Base-by-base conservation (phyloP, 2,329 filamentous ascomycete species). In the Eurotiales sp. region DNA sequence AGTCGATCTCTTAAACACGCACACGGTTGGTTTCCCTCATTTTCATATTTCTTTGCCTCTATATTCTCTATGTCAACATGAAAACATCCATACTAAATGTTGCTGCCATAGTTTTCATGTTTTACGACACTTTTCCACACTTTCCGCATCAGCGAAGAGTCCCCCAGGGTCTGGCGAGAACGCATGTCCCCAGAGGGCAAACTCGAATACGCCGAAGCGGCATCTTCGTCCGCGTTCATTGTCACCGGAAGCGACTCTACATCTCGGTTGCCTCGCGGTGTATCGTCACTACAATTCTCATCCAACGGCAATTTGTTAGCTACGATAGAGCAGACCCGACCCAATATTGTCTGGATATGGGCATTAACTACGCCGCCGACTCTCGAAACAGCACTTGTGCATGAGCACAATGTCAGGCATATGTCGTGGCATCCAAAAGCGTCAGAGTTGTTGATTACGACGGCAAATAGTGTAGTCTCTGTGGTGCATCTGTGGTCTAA, bases 271-370 rank as follows among this genome's bases (percentile, higher is more conserved):
- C 60, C 58, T 8, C 64, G 66, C 8, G 71, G 71, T 7, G 63
- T 73, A 19, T 68, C 68, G 12, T 60, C 63, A 2, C 65, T 75
- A 54, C 56, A 64, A n/a, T 74, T 75, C 42, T 74, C 67, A 51
- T 52, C 61, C 6, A 61, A 68, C 19, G 68, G 69, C 4, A 59
- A 45, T 1, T 57, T 72, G 11, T 54, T 75, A 12, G 71, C 68
- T 8, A 72, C 68, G 2, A 63, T 70, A 32, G 67, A 71, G 49
- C 66, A 70, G n/a, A 60, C 61, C 19, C 64, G 68, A 7, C 68
- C 72, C 12, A 72, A 73, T 50, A 69, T 75, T 15, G 64, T 72
- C 17, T 76, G 73, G 72, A 69, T 76, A 53, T 75, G 73, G 72
- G 65, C 66, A 4, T 44, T 73, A 43, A 60, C 65, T 29, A 51